Conservation (phyloP, 129 eudicot genomes). For the Pulicaria dysenterica region DNA sequence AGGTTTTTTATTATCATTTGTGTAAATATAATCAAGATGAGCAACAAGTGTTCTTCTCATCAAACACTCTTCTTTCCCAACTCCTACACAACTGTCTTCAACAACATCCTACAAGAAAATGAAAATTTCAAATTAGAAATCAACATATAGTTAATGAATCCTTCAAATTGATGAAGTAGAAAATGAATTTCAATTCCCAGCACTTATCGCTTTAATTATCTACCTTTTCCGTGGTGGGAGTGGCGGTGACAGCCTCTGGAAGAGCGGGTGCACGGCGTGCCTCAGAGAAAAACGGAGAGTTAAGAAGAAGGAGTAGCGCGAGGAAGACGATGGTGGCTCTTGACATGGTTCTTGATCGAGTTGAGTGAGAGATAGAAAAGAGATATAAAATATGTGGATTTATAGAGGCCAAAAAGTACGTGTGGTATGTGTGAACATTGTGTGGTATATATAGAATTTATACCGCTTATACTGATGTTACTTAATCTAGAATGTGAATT, state of each 20-base stretch:
- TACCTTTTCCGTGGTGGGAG: slow-evolving; percentile 23
- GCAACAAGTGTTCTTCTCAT: slow-evolving; percentile 38
- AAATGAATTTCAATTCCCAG: too few relatives aligned
- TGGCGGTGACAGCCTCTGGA: slow-evolving; percentile 3
- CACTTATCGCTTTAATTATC: not conserved
- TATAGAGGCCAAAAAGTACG: slow-evolving; percentile 31
- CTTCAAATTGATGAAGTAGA: too few relatives aligned
- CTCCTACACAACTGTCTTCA: slow-evolving; percentile 33
- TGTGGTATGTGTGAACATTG: slow-evolving; percentile 21
- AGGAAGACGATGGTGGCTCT: slow-evolving; percentile 30
- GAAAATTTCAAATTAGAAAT: not conserved
- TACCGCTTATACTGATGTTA: not conserved
- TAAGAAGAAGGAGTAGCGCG: slow-evolving; percentile 21
- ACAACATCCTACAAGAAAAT: slow-evolving; percentile 21
- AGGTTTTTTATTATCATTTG: slow-evolving; percentile 37
- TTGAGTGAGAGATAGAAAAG: slow-evolving; percentile 23
- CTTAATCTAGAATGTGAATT: slow-evolving; percentile 17
- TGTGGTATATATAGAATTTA: not conserved
- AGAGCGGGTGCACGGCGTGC: slow-evolving; percentile 27
- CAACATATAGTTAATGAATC: too few relatives aligned
- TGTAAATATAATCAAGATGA: slow-evolving; percentile 38
- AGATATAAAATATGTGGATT: slow-evolving; percentile 24
- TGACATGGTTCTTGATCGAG: slow-evolving; percentile 30
- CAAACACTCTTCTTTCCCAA: slow-evolving; percentile 34
- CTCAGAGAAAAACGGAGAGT: slow-evolving; percentile 1